phyloP scores from a whole-genome alignment of 306 rosid genomes.

The Acacia crassicarpa region DNA sequence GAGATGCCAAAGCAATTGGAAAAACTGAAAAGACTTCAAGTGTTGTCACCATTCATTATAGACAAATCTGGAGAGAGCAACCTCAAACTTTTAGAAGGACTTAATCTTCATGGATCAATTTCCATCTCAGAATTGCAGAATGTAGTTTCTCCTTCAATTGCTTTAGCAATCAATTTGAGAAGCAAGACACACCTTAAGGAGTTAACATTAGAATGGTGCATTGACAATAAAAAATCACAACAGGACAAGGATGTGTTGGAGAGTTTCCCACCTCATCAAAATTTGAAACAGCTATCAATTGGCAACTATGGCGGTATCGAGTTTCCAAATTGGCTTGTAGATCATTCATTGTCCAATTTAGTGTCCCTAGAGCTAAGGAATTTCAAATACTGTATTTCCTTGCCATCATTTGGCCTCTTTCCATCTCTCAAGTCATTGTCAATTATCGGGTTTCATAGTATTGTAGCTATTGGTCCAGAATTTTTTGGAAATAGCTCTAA shows the following conservation, averaged over 20 bases:
- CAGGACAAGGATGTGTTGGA: background rate
- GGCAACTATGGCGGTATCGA: background rate
- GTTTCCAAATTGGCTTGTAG: slow-evolving; percentile 12
- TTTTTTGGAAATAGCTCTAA: slow-evolving; percentile 9
- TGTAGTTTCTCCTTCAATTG: background rate
- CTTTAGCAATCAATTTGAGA: background rate
- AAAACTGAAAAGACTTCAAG: background rate
- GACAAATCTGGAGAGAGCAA: background rate
- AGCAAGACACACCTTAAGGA: background rate
- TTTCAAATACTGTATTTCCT: background rate
- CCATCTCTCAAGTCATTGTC: background rate
- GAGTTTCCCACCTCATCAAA: background rate
- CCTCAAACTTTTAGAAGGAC: background rate
- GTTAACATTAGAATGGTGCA: slow-evolving; percentile 8
- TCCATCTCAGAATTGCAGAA: slow-evolving; percentile 15
- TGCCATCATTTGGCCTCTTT: slow-evolving; percentile 11
- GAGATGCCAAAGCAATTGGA: background rate
- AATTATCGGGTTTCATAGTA: slow-evolving; percentile 1
- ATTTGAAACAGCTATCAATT: background rate
- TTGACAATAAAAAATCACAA: background rate
- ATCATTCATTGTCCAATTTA: background rate
- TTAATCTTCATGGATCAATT: background rate
- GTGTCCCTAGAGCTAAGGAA: background rate
- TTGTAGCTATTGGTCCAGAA: background rate
- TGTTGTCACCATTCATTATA: background rate